phyloP scores from a whole-genome alignment of 345 rosid species.

The Draba incana region DNA sequence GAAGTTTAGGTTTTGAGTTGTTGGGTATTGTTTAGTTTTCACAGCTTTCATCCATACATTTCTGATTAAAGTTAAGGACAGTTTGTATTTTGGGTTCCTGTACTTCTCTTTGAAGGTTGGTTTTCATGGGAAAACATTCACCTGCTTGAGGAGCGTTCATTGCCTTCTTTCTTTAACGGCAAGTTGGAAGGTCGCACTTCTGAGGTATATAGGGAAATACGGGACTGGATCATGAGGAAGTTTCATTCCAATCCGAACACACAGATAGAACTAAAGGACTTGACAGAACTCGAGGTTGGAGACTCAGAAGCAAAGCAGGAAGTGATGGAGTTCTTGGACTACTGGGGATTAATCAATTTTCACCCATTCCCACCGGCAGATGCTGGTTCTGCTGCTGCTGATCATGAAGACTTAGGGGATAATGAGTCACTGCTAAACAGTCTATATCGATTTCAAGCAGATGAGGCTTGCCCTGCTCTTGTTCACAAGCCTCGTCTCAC shows the following conservation, averaged over 20 bases:
- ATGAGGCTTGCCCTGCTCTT: slow-evolving; percentile 53
- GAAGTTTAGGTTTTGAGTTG: slow-evolving; percentile 14
- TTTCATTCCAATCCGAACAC: slow-evolving; percentile 73
- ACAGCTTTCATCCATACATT: background rate
- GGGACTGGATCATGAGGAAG: slow-evolving; percentile 81
- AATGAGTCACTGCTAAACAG: slow-evolving; percentile 66
- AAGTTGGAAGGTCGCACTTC: slow-evolving; percentile 66
- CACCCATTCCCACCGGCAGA: slow-evolving; percentile 76
- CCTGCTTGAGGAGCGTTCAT: slow-evolving; percentile 73
- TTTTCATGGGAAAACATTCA: slow-evolving; percentile 91
- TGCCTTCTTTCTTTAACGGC: slow-evolving; percentile 88
- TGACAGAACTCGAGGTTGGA: slow-evolving; percentile 77
- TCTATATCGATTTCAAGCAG: slow-evolving; percentile 69
- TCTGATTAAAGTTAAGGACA: background rate
- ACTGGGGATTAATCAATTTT: slow-evolving; percentile 98
- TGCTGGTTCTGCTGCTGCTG: slow-evolving; percentile 44
- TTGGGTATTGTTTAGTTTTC: slow-evolving; percentile 9
- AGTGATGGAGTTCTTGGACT: slow-evolving; percentile 93
- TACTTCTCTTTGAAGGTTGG: slow-evolving; percentile 68
- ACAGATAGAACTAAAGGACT: slow-evolving; percentile 68
- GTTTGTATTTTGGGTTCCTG: slow-evolving; percentile 18
- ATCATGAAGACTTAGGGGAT: slow-evolving; percentile 42
- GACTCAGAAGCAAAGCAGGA: slow-evolving; percentile 81
- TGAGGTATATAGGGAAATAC: slow-evolving; percentile 73
- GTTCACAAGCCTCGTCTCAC: slow-evolving; percentile 54